Evolutionary conservation across 176 grass and related monocot species (phyloP), one percentile per base, ranked within the genome.

Genomic region (Alopecurus myosuroides): DNA sequence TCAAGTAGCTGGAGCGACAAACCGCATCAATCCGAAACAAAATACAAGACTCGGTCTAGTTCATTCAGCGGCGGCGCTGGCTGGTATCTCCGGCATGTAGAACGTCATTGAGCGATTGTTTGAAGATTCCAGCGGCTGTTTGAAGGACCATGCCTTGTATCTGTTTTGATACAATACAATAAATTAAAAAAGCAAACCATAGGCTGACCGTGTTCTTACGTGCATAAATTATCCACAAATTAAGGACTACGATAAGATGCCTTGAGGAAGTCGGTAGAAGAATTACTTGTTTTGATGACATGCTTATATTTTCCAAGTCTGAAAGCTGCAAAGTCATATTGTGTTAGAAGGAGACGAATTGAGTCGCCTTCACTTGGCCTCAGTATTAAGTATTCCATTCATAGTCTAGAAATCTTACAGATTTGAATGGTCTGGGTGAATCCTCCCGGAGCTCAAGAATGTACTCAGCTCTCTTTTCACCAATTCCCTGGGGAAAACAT

Each of bases 211-310:
- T 15, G 12, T 50, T 80, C 72, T 37, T 3, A 41, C 11, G 3
- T 33, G 20, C 30, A 69, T 70, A 76, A 28, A 4, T 70, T 75
- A 7, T 17, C 33, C n/a, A n/a, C n/a, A n/a, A n/a, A 44, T 23
- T 3, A 37, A 72, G 18, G 35, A 23, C 25, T 1, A 19, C 18
- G 57, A 60, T 22, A 81, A 63, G 53, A 5, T 14, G 67, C 29
- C 12, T 74, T 52, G 42, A 76, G 3, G 31, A 34, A 60, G 14
- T 2, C 25, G 31, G 34, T 34, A 80, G 33, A 81, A 77, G 19
- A 37, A 50, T 87, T 88, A 95, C 96, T 88, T 98, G 96, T 73
- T 89, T 98, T n/a, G 85, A 89, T 46, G 93, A 90, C 10, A 98
- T 87, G 26, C 96, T 93, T 34, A 98, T 90, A 50, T 85, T 90